Conservation (phyloP, 2,329 filamentous ascomycete genomes). For the Stemphylium lycopersici region DNA sequence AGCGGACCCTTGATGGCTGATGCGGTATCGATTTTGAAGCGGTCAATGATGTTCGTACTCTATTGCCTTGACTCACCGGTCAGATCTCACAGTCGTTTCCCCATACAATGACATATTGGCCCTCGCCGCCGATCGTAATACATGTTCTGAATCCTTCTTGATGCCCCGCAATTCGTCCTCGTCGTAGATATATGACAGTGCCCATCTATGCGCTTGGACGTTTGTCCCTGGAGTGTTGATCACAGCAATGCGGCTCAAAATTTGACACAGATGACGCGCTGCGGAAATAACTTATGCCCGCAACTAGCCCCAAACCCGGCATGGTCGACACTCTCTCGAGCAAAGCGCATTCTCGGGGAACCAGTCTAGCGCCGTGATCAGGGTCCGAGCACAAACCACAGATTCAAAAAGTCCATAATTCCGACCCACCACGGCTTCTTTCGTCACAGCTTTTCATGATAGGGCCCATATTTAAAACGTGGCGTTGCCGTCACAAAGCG, state of each 20-base stretch:
- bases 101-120: not conserved
- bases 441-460: not conserved
- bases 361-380: not conserved
- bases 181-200: not conserved
- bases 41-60: not conserved
- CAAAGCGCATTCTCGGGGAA: not conserved
- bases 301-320: not conserved
- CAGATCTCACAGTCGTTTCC: not conserved
- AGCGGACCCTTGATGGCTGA: not conserved
- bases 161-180: not conserved
- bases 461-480: conserved; percentile 4
- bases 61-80: not conserved
- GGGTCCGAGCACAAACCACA: conserved; percentile 3
- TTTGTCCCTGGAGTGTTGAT: not conserved
- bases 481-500: not conserved
- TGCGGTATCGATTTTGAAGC: not conserved
- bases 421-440: conserved; percentile 2
- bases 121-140: too few relatives aligned
- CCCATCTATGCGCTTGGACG: not conserved
- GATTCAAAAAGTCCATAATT: not conserved
- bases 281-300: not conserved
- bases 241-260: not conserved
- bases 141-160: not conserved
- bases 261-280: not conserved
- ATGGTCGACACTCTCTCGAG: not conserved